Percentiles rank a stretch among this genome's conserved stretches.
Evolutionary conservation across 78 protist species (phyloP).

Genomic region (Guillardia theta): DNA sequence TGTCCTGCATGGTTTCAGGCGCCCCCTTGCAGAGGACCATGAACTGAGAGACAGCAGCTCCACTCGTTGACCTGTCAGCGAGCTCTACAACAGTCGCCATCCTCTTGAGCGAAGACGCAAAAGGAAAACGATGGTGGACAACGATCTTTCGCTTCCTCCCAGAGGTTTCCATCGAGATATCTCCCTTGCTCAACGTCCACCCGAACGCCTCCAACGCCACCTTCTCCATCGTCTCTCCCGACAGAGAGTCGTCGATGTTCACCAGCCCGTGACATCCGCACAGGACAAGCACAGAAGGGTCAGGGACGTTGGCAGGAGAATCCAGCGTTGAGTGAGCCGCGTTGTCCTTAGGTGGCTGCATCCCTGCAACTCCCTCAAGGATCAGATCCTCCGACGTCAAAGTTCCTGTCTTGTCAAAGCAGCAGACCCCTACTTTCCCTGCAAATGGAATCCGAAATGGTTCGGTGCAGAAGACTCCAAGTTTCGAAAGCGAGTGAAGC

Average conservation of each 20-base stretch:
- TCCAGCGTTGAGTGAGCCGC: not conserved
- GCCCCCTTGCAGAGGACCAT: slow-evolving; percentile 84
- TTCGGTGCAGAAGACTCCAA: slow-evolving; percentile 97
- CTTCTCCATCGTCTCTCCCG: slow-evolving; percentile 96
- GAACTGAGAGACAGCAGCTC: not conserved
- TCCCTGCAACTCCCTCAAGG: slow-evolving; percentile 76
- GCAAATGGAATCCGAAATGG: slow-evolving; percentile 97
- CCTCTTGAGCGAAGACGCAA: slow-evolving; percentile 82
- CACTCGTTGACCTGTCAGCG: too few relatives aligned
- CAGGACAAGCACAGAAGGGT: not conserved
- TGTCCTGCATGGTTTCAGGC: slow-evolving; percentile 79
- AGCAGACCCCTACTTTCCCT: slow-evolving; percentile 80
- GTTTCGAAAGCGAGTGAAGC: slow-evolving; percentile 61
- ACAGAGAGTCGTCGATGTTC: slow-evolving; percentile 9
- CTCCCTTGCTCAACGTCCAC: not conserved
- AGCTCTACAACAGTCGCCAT: slow-evolving; percentile 80
- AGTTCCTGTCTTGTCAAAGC: slow-evolving; percentile 99
- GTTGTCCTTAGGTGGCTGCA: not conserved
- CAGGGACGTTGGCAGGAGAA: not conserved
- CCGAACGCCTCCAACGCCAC: slow-evolving; percentile 77
- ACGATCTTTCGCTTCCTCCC: too few relatives aligned
- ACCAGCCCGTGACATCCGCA: slow-evolving; percentile 88
- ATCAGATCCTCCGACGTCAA: slow-evolving; percentile 59
- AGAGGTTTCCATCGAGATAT: too few relatives aligned
- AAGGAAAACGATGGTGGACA: slow-evolving; percentile 77